These are phyloP conservation scores for Stephania japonica DNA, from an alignment of 164 flowering plant genomes.

Conservation along the genomic window DNA sequence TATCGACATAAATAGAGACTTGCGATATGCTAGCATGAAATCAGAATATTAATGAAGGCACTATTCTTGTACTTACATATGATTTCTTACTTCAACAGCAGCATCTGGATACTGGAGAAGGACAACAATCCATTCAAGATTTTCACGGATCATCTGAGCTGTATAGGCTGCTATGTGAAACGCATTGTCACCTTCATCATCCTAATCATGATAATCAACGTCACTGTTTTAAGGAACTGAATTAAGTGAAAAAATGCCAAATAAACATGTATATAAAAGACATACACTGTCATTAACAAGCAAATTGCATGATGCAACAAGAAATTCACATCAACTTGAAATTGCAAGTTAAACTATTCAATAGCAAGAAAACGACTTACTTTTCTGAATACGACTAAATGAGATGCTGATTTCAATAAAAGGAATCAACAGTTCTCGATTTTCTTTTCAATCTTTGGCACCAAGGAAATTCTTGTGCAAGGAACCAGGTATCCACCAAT, in stretches of 20 bases:
- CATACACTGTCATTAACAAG: too few species aligned
- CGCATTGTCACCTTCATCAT: constrained; percentile 99
- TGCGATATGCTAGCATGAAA: background rate
- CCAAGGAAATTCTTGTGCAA: too few species aligned
- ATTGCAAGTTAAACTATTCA: too few species aligned
- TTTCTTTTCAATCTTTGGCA: too few species aligned
- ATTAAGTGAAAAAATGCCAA: constrained; percentile 1
- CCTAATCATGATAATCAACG: constrained; percentile 38
- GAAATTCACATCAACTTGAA: too few species aligned
- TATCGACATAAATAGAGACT: background rate
- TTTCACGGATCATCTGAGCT: constrained; percentile 98
- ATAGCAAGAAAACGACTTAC: too few species aligned
- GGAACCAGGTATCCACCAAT: too few species aligned
- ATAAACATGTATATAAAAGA: background rate
- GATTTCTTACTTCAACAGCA: constrained; percentile 84
- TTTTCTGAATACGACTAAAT: too few species aligned
- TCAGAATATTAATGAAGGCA: background rate
- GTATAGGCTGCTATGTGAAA: constrained; percentile 97
- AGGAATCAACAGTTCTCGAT: too few species aligned
- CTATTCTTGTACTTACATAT: constrained; percentile 53
- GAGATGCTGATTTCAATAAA: too few species aligned
- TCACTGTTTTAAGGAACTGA: background rate
- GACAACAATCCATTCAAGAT: constrained; percentile 81
- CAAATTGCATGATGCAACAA: too few species aligned
- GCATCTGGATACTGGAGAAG: constrained; percentile 85